Evolutionary conservation across 345 rosid genomes (phyloP).

Genomic region (Salix purpurea): DNA sequence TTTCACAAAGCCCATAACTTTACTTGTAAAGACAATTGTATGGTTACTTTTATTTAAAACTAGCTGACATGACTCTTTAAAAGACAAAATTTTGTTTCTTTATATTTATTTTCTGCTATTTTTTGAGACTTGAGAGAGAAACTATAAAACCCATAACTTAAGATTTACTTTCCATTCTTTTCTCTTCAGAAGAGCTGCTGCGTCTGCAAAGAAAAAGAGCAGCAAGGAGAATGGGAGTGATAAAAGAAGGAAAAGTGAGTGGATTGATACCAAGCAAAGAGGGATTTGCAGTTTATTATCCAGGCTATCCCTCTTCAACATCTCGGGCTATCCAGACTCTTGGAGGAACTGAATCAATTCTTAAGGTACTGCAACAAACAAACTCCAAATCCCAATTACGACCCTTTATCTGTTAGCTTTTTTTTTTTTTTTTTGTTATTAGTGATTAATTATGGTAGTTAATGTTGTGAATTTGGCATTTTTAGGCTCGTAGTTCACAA

Average conservation of each 20-base stretch:
- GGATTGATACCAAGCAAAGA: conserved; percentile 60
- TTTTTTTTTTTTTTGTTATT: not conserved
- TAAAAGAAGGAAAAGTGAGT: conserved; percentile 57
- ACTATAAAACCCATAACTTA: too few relatives aligned
- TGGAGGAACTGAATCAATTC: conserved; percentile 69
- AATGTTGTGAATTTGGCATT: not conserved
- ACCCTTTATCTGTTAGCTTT: not conserved
- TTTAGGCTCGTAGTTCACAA: conserved; percentile 54
- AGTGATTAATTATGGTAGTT: not conserved
- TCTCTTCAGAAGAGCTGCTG: not conserved
- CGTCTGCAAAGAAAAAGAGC: not conserved
- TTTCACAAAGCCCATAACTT: too few relatives aligned
- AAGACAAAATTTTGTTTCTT: too few relatives aligned
- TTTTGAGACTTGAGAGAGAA: not conserved
- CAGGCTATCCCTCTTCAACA: conserved; percentile 77
- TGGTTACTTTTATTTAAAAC: too few relatives aligned
- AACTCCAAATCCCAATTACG: not conserved
- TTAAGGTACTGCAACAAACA: conserved; percentile 32
- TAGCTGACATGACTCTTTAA: too few relatives aligned
- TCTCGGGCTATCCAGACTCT: conserved; percentile 74
- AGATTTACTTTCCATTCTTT: too few relatives aligned
- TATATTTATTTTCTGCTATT: not conserved
- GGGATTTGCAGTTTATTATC: conserved; percentile 66
- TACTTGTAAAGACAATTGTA: too few relatives aligned
- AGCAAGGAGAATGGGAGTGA: conserved; percentile 46